Evolutionary conservation across 805 yeast species (phyloP), one percentile per base, ranked within the genome.

Genomic region (Ogataea nonfermentans): DNA sequence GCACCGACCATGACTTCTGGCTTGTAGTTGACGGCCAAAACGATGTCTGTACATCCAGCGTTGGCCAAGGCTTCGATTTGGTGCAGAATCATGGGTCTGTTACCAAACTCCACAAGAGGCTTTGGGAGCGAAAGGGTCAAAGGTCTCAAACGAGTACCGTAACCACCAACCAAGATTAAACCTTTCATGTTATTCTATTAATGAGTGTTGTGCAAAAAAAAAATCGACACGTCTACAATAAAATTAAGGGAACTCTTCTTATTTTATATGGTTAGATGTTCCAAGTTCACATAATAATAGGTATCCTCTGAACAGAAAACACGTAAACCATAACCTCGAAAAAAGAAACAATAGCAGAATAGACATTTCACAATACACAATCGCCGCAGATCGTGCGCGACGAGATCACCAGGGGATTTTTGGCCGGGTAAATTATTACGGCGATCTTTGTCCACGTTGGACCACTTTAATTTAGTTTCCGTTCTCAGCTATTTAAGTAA

Each of bases 71-170:
- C 96, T 74, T 93, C 97, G 64, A 93, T 89, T 75, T 93, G 99
- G 69, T 93, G 99, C 58, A 88, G 75, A 59, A 93, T 93, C 99
- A 93, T 93, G 61, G 99, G 98, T 74, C 91, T 86, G 86, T 93
- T 93, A 67, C 86, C 99, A 62, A 93, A 93, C 73, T 91, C 98
- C 51, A 90, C 97, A 68, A 90, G 76, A 37, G 98, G 98, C 73
- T 90, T 90, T 67, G 98, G 98, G 51, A 83, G 78, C 44, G 97
- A 88, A 58, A 90, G 74, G 48, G 98, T 90, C 61, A 93, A 76
- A 49, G 99, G 99, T 80, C 99, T 90, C 75, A 93, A 84, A 76
- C 99, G 93, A 62, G 99, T 93, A 78, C 99, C 99, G 76, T 90
- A 93, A 70, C 99, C 99, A 65, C 99, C 99, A 59, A 91, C 98